Conservation (phyloP, 2,329 filamentous ascomycete genomes). For the Neobulgaria alba region DNA sequence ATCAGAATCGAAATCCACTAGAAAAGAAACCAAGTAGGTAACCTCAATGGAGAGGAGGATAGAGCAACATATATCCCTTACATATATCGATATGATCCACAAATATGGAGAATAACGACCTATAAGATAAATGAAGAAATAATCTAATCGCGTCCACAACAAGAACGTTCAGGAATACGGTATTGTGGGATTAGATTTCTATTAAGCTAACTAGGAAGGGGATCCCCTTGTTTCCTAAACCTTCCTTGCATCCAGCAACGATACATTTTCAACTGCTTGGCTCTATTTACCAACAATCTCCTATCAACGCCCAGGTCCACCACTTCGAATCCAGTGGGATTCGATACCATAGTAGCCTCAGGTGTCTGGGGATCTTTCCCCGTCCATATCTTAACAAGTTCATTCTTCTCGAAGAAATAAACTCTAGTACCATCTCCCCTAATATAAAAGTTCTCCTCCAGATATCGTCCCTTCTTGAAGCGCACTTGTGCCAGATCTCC, state of each 20-base stretch:
- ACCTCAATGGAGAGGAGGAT: too few species aligned
- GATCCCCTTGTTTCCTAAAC: constrained; percentile 51
- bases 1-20: too few species aligned
- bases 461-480: constrained; percentile 89
- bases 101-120: too few species aligned
- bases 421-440: constrained; percentile 91
- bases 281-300: constrained; percentile 84
- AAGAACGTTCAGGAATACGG: too few species aligned
- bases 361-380: constrained; percentile 28
- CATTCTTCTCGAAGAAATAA: constrained; percentile 89
- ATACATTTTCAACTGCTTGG: constrained; percentile 93
- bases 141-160: too few species aligned
- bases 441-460: constrained; percentile 97
- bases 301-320: constrained; percentile 76
- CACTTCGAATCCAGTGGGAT: constrained; percentile 51
- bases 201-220: neutral
- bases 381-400: constrained; percentile 74
- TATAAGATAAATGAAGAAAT: too few species aligned
- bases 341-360: constrained; percentile 5
- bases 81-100: too few species aligned
- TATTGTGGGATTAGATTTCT: too few species aligned
- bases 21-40: too few species aligned
- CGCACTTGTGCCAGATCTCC: constrained; percentile 93
- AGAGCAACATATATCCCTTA: too few species aligned
- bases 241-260: constrained; percentile 89